A percentile compares a stretch with the other conserved stretches of the same genome.
These are phyloP conservation scores for Triadica sebifera DNA, from an alignment of 345 rosid species.

Conservation along the genomic window DNA sequence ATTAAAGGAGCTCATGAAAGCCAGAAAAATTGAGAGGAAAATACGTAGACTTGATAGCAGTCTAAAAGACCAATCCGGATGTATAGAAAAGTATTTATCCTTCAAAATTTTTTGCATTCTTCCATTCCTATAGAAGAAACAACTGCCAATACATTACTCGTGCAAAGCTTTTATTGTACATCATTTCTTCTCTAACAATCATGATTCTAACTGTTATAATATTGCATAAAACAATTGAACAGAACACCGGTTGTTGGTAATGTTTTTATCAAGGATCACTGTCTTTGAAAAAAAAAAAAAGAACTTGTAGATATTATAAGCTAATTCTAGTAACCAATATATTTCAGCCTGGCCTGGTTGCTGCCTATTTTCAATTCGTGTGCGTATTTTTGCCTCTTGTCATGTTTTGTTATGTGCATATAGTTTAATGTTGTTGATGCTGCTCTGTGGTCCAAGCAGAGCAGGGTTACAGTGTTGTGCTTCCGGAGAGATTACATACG, in stretches of 20 bases:
- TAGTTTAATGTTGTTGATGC: slow-evolving; percentile 13
- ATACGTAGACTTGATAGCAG: too few relatives aligned
- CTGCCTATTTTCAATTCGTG: background rate
- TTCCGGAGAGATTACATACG: slow-evolving; percentile 85
- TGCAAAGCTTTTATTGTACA: too few relatives aligned
- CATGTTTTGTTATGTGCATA: slow-evolving; percentile 1
- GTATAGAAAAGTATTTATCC: too few relatives aligned
- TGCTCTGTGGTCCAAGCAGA: slow-evolving; percentile 44
- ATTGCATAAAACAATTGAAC: too few relatives aligned
- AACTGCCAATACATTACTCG: too few relatives aligned
- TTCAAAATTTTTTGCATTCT: too few relatives aligned
- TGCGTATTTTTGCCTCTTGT: background rate
- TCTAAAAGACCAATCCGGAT: too few relatives aligned
- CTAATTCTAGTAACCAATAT: background rate
- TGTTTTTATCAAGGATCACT: background rate
- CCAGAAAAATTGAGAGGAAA: too few relatives aligned
- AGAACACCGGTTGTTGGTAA: too few relatives aligned
- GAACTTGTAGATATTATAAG: background rate
- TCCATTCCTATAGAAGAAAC: too few relatives aligned
- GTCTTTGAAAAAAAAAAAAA: background rate
- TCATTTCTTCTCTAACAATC: too few relatives aligned
- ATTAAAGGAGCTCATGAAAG: too few relatives aligned
- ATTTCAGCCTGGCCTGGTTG: background rate
- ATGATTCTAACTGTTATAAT: background rate
- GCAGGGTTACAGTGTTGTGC: slow-evolving; percentile 81